Conservation (phyloP, 2,329 filamentous ascomycete species). For the Huntiella bhutanensis region DNA sequence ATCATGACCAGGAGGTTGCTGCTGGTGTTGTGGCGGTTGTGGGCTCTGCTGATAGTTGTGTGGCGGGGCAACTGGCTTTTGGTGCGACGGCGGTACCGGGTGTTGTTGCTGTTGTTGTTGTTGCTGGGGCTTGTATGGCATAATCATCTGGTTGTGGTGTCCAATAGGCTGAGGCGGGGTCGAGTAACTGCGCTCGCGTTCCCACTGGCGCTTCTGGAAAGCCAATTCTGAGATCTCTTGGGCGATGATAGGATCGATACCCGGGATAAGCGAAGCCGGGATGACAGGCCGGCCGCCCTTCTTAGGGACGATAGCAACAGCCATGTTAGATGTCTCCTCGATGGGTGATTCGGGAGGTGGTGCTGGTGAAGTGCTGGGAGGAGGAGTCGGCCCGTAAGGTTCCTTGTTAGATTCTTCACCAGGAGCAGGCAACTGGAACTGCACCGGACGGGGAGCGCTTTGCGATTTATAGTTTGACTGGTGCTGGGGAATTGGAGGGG, state of each 20-base stretch:
- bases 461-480: conserved; percentile 5
- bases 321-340: conserved; percentile 12
- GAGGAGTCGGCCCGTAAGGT: not conserved
- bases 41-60: not conserved
- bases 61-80: not conserved
- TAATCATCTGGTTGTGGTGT: conserved; percentile 11
- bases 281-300: conserved; percentile 21
- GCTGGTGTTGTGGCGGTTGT: not conserved
- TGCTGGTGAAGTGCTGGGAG: not conserved
- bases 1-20: conserved; percentile 15
- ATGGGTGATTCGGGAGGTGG: conserved; percentile 5
- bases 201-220: conserved; percentile 32
- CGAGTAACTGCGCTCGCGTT: conserved; percentile 26
- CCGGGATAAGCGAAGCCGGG: conserved; percentile 41
- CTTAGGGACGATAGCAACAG: conserved; percentile 9
- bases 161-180: conserved; percentile 16
- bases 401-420: not conserved
- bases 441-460: conserved; percentile 4
- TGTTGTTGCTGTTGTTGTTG: conserved; percentile 18
- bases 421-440: conserved; percentile 3
- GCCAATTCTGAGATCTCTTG: conserved; percentile 40
- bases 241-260: conserved; percentile 35
- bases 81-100: not conserved
- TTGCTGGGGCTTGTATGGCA: conserved; percentile 12
- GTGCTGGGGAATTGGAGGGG: conserved; percentile 1